These are phyloP conservation scores for Cutaneotrichosporon mucoides DNA, from an alignment of 1,284 basidiomycete genomes.

Conservation along the genomic window DNA sequence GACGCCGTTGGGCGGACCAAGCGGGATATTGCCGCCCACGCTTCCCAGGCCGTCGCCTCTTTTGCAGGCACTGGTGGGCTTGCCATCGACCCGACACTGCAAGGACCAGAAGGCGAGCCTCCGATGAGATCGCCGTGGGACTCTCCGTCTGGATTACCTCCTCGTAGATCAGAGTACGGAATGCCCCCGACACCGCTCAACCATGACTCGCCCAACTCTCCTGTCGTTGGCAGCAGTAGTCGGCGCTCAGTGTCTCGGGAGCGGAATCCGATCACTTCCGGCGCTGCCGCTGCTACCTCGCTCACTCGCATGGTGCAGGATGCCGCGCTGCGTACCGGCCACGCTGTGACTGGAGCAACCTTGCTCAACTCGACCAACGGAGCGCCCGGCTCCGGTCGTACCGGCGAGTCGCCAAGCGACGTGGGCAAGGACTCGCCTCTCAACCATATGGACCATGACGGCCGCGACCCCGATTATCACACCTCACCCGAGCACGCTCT, in stretches of 20 bases:
- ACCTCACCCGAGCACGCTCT: slow-evolving; percentile 13
- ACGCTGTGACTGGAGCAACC: slow-evolving; percentile 33
- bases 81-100: slow-evolving; percentile 21
- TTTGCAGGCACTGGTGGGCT: slow-evolving; percentile 12
- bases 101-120: slow-evolving; percentile 22
- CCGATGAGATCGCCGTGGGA: slow-evolving; percentile 22
- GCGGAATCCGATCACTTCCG: slow-evolving; percentile 15
- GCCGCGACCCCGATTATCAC: slow-evolving; percentile 10
- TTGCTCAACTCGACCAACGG: slow-evolving; percentile 20
- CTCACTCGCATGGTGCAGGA: slow-evolving; percentile 48
- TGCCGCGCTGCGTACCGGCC: slow-evolving; percentile 44
- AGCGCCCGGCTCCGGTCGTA: too few species aligned
- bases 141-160: slow-evolving; percentile 8
- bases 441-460: slow-evolving; percentile 7
- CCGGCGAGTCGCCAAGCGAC: slow-evolving; percentile 21
- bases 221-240: slow-evolving; percentile 13
- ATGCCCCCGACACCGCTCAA: slow-evolving; percentile 22
- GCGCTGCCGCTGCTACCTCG: slow-evolving; percentile 31
- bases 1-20: slow-evolving; percentile 27
- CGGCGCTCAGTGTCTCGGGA: slow-evolving; percentile 4
- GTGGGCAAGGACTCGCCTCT: slow-evolving; percentile 20
- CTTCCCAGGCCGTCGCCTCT: slow-evolving; percentile 26
- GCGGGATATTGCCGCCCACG: slow-evolving; percentile 23
- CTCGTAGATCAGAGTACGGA: slow-evolving; percentile 29
- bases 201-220: slow-evolving; percentile 23